phyloP scores from a whole-genome alignment of 2,329 filamentous ascomycete species.

The Colletotrichum trifolii region DNA sequence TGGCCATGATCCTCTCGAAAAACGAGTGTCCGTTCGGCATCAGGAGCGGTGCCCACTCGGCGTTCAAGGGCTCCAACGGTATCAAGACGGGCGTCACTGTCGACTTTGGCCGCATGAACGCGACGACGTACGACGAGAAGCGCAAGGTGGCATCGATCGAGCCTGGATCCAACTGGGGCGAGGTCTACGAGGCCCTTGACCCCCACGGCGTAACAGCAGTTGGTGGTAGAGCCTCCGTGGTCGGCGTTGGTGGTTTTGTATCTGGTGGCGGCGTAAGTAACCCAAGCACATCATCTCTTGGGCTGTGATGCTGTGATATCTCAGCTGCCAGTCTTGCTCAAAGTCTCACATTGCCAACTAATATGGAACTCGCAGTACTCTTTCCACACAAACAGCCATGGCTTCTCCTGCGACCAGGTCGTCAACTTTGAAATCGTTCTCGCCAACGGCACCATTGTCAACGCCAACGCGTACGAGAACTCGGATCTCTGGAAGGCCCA shows the following conservation, averaged over 20 bases:
- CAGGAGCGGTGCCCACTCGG: conserved; percentile 28
- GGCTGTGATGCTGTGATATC: background rate
- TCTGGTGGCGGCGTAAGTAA: conserved; percentile 37
- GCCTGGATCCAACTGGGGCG: conserved; percentile 39
- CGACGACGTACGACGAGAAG: conserved; percentile 43
- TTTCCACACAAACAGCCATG: conserved; percentile 45
- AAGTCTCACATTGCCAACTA: background rate
- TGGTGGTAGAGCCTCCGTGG: conserved; percentile 40
- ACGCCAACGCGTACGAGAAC: conserved; percentile 51
- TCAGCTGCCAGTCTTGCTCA: background rate
- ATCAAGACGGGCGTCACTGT: conserved; percentile 29
- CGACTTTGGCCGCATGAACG: conserved; percentile 42
- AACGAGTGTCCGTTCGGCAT: conserved; percentile 24
- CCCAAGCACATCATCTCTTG: background rate
- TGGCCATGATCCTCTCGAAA: conserved; percentile 39
- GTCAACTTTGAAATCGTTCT: conserved; percentile 57
- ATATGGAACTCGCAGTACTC: conserved; percentile 37
- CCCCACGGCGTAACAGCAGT: conserved; percentile 37
- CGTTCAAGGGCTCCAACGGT: conserved; percentile 20
- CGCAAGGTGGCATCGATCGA: conserved; percentile 45
- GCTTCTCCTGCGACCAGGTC: conserved; percentile 56
- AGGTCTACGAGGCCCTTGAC: conserved; percentile 40
- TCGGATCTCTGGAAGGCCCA: conserved; percentile 57
- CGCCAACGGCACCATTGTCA: conserved; percentile 52
- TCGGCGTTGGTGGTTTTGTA: conserved; percentile 43